Percentiles rank a stretch among this genome's conserved stretches.
Evolutionary conservation across 306 rosid genomes (phyloP).

Genomic region (Rosa lucieae): DNA sequence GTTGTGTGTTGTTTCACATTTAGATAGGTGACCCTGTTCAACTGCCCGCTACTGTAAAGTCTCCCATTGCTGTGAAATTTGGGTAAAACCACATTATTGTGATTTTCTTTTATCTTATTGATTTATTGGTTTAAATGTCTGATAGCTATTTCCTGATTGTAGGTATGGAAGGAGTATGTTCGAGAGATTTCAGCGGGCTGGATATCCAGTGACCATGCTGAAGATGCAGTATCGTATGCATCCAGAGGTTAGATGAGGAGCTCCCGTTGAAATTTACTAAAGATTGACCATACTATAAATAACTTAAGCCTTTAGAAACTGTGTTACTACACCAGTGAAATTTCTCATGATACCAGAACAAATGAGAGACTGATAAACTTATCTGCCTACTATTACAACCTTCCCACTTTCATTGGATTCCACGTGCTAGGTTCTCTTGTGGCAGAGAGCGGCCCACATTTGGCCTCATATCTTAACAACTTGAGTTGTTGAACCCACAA

Average conservation of each 20-base stretch:
- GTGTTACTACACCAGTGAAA: not conserved
- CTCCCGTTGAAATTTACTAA: not conserved
- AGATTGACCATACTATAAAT: not conserved
- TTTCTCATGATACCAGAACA: not conserved
- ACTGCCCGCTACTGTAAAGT: slow-evolving; percentile 96
- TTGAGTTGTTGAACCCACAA: not conserved
- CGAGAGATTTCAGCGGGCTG: slow-evolving; percentile 77
- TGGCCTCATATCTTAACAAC: not conserved
- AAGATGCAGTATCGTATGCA: slow-evolving; percentile 98
- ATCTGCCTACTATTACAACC: not conserved
- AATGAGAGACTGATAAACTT: not conserved
- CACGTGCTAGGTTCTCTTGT: not conserved
- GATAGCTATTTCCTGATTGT: slow-evolving; percentile 30
- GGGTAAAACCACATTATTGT: slow-evolving; percentile 45
- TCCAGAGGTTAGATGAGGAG: slow-evolving; percentile 75
- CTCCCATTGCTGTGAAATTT: slow-evolving; percentile 61
- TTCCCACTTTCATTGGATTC: not conserved
- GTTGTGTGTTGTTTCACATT: not conserved
- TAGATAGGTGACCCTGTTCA: slow-evolving; percentile 98
- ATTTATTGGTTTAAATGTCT: slow-evolving; percentile 12
- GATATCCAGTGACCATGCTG: slow-evolving; percentile 95
- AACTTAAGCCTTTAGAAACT: not conserved
- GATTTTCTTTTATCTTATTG: not conserved
- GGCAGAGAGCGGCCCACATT: not conserved
- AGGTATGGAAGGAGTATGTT: slow-evolving; percentile 90